Evolutionary conservation across 768 basidiomycete genomes (phyloP).

Genomic region (Coprinopsis marcescibilis): DNA sequence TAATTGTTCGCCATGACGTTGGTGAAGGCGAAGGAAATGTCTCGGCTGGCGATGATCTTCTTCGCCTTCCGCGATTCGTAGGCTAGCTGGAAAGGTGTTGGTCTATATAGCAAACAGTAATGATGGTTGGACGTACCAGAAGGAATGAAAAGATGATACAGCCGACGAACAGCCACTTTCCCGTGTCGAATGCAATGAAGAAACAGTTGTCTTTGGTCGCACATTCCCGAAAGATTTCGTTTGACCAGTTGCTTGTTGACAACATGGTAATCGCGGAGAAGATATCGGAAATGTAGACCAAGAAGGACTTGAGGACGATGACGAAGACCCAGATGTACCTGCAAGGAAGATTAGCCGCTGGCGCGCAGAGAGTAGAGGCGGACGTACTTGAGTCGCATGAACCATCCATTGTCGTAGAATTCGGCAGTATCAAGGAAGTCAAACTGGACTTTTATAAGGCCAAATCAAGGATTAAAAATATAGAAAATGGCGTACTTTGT

Average conservation of each 20-base stretch:
- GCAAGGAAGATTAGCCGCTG: slow-evolving; percentile 7
- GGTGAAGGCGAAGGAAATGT: slow-evolving; percentile 97
- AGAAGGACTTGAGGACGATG: slow-evolving; percentile 90
- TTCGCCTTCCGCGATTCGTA: slow-evolving; percentile 91
- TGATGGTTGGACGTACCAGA: slow-evolving; percentile 47
- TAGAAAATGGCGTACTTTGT: slow-evolving; percentile 61
- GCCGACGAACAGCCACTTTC: slow-evolving; percentile 95
- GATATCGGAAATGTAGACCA: slow-evolving; percentile 96
- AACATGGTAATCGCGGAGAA: slow-evolving; percentile 98
- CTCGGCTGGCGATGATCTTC: slow-evolving; percentile 90
- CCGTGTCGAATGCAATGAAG: slow-evolving; percentile 80
- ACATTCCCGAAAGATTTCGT: slow-evolving; percentile 82
- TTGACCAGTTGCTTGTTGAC: slow-evolving; percentile 84
- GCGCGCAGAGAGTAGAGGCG: background rate
- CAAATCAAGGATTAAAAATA: background rate
- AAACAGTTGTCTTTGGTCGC: slow-evolving; percentile 60
- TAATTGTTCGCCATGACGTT: slow-evolving; percentile 97
- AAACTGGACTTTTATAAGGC: slow-evolving; percentile 50
- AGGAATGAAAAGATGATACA: slow-evolving; percentile 99
- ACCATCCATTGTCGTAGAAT: slow-evolving; percentile 82
- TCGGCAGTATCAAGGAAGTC: slow-evolving; percentile 95
- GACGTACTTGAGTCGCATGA: slow-evolving; percentile 80
- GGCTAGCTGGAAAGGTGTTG: slow-evolving; percentile 43
- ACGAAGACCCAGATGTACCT: slow-evolving; percentile 94
- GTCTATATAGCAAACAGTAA: background rate